Base-by-base conservation (phyloP, 2,329 filamentous ascomycete species). In the Magnaporthales sp. region DNA sequence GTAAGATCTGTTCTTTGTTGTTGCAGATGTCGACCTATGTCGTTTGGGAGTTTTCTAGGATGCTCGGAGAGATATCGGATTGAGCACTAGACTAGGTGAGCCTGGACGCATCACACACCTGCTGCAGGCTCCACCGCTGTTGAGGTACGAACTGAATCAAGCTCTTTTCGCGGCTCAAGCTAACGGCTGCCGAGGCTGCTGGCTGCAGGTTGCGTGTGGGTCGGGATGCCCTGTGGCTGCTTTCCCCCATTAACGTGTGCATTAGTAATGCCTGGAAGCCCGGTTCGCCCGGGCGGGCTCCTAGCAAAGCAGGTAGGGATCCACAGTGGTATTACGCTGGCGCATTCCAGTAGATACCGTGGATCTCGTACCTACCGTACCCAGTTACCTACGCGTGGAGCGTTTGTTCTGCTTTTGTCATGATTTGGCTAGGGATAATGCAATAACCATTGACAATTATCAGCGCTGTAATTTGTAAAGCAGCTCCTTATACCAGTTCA, bases 121-220 rank as follows among this genome's bases (percentile, higher is more conserved):
- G 56, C 22, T 26, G 24, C 24, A 15, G 56, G 56, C 56, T 60
- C 56, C 56, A 60, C 56, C 26, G 56, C 56, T 60, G 27, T 19
- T 26, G 9, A 60, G 24, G 56, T 27, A 27, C 22, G 24, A 27
- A 27, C 56, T 60, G 56, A 60, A 60, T 60, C 56, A 60, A 60
- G 56, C 56, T 60, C 56, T 60, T 60, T 30, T 60, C 56, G 56
- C 56, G 56, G 56, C 56, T 60, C 13, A 26, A 60, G 56, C 56
- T 60, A 60, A 60, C 56, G 56, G 56, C 56, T 26, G 56, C 56
- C 56, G 56, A 60, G 26, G 24, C 27, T 58, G 54, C 54, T 26
- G 15, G 15, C 6, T 27, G 54, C 54, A 58, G 54, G 24, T 10
- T 27, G 22, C 13, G 24, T 58, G 54, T 58, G 54, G 54, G 54